Evolutionary conservation across 2,329 filamentous ascomycete species (phyloP), one percentile per base, ranked within the genome.

Genomic region (Clonostachys byssicola): DNA sequence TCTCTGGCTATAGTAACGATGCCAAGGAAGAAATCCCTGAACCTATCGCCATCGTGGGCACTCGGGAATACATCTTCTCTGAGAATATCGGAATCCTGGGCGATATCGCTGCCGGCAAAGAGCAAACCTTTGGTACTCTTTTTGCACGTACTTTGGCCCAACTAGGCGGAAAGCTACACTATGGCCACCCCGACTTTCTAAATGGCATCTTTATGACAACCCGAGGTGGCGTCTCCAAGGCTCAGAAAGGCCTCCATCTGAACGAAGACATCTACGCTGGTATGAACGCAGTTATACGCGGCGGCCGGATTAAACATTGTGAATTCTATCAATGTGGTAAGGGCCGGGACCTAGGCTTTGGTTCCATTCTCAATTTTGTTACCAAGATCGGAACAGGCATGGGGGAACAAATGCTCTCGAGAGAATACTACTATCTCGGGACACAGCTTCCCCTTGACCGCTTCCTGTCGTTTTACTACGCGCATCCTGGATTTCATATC

Each of bases 361-460:
- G 94, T 50, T 99, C 94, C 41, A 96, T 99, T 80, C 84, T 99
- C 55, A 99, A 99, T 81, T 99, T 99, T 80, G 97, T 94, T 6
- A 99, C 94, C 62, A 99, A 99, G 81, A 99, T 99, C 64, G 94
- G 94, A 69, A 99, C 94, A 65, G 94, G 94, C 83, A 99, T 99
- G 94, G 94, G 94, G 64, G 94, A 99, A 68, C 94, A 99, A 67
- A 94, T 99, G 88, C 77, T 99, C 58, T 97, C 94, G 55, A 87
- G 94, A 59, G 94, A 99, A 72, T 99, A 99, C 78, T 99, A 99
- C 71, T 99, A 99, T 67, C 84, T 99, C 51, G 94, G 94, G 56
- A 99, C 94, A 9, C 94, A 99, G 65, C 82, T 99, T 47, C 94
- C 94, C 51, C 78, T 99, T 46, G 94, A 99, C 69, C 90, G 94